Evolutionary conservation across 371 early-diverging fungal species (phyloP), one percentile per base, ranked within the genome.

Genomic region (Mortierella sp.): DNA sequence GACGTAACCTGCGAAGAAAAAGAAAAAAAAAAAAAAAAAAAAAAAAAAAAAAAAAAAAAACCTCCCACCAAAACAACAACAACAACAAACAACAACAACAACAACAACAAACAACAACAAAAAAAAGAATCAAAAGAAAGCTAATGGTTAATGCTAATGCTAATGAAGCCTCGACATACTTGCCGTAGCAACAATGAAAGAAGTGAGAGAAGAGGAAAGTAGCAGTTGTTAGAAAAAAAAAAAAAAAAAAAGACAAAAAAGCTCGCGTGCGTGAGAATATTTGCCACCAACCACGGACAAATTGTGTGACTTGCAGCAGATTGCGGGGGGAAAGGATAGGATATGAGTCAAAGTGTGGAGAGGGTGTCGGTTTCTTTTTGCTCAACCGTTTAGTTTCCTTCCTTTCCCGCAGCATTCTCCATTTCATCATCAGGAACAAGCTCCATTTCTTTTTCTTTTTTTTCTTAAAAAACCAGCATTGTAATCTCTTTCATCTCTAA

Each of bases 221-320:
- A 9, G 23, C 19, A 28, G 63, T n/a, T n/a, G 14, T n/a, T 37
- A 7, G 11, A 16, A 23, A 5, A 18, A 55, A 53, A 37, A 37
- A 29, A n/a, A n/a, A 16, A 46, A 9, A 58, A 58, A 21, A 30
- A 7, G 9, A 43, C 30, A 59, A 6, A 43, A 26, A 46, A 2
- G 47, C 45, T 23, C 19, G 37, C 21, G 14, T 28, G 52, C 7
- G 37, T 29, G 62, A 50, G 57, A 57, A 18, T 7, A 57, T 9
- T 26, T 57, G n/a, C 26, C 29, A n/a, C 57, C 4, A 57, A 26
- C 21, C n/a, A n/a, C n/a, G n/a, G 55, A 28, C 55, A 53, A 53
- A 19, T 53, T 18, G 57, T 29, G 18, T 19, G 16, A 30, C 37
- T 37, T 18, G n/a, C 57, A 19, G 57, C 16, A 56, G 29, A 28